phyloP scores from a whole-genome alignment of 805 yeast species.

The Ogataea parapolymorpha region DNA sequence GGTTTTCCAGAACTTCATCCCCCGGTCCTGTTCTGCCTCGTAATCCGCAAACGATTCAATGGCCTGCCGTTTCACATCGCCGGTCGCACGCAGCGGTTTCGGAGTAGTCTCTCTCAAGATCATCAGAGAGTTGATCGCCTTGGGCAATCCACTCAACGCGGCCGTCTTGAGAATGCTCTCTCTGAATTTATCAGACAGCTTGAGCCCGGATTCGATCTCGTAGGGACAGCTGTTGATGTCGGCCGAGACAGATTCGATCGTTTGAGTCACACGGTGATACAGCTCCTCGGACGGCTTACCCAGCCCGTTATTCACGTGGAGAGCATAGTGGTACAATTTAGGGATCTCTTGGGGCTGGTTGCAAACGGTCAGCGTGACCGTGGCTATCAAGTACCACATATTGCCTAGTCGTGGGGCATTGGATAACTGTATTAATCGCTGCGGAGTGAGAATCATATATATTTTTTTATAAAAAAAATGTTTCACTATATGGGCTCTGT shows the following conservation, averaged over 20 bases:
- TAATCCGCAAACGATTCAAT: constrained; percentile 18
- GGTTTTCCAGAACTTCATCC: constrained; percentile 64
- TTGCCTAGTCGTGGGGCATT: constrained; percentile 51
- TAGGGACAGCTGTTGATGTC: constrained; percentile 19
- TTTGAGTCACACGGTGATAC: constrained; percentile 11
- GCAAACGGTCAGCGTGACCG: constrained; percentile 76
- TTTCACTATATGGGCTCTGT: too few species aligned
- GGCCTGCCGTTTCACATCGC: constrained; percentile 14
- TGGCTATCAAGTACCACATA: constrained; percentile 76
- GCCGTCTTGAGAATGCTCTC: constrained; percentile 77
- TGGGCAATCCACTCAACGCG: constrained; percentile 82
- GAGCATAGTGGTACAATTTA: constrained; percentile 64
- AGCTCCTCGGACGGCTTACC: constrained; percentile 15
- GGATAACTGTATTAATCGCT: constrained; percentile 51
- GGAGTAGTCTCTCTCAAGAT: constrained; percentile 67
- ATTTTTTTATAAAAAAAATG: background rate
- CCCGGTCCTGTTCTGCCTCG: constrained; percentile 37
- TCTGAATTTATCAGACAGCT: constrained; percentile 50
- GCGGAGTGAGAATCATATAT: constrained; percentile 44
- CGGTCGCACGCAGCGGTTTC: constrained; percentile 31
- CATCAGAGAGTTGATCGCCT: constrained; percentile 74
- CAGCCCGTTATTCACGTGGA: constrained; percentile 29
- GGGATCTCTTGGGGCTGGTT: constrained; percentile 83
- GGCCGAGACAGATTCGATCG: constrained; percentile 12
- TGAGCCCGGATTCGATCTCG: background rate